Evolutionary conservation across 1,284 basidiomycete species (phyloP), one percentile per base, ranked within the genome.

Genomic region (Caloboletus firmus): DNA sequence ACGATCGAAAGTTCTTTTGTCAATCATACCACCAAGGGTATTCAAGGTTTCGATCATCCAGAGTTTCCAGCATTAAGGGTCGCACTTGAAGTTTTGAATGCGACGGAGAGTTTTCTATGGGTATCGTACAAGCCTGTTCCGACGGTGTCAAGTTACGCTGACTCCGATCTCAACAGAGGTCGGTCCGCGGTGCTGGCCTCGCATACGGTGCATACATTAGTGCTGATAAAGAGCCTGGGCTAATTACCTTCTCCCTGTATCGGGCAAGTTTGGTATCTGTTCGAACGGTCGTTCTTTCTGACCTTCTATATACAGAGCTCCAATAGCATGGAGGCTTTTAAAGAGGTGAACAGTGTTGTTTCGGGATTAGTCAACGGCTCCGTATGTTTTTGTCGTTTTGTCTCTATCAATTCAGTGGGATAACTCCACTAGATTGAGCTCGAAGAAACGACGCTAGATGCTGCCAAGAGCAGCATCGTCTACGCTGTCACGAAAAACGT

Each of bases 71-170:
- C 90, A 15, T 74, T 98, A 32, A 82, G 86, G 32, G 83, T 99
- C n/a, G 88, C 95, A 1, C 74, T 89, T 8, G 89, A 95, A 58
- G 85, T 95, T 5, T 76, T 99, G 45, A 98, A 98, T 62, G 96
- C 94, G 3, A 87, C 95, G 47, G 97, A 99, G 75, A 91, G 91
- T 60, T 98, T 89, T 71, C 83, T 99, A 54, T 99, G 97, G 96
- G 89, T 90, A 74, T 58, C 74, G 58, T 34, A 32, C 36, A 46
- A 31, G 37, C 49, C 31, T 43, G 43, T 24, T 49, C 43, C 1
- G 22, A 42, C 11, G 13, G 46, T 45, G 31, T 41, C 39, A 44
- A 37, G 35, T 60, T 28, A 32, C 63, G n/a, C 52, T 66, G 24
- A 66, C 5, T 50, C 50, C 37, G 24, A 24, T 45, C 26, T 36